These are phyloP conservation scores for Komagataella pseudopastoris DNA, from an alignment of 805 yeast genomes.

Conservation along the genomic window DNA sequence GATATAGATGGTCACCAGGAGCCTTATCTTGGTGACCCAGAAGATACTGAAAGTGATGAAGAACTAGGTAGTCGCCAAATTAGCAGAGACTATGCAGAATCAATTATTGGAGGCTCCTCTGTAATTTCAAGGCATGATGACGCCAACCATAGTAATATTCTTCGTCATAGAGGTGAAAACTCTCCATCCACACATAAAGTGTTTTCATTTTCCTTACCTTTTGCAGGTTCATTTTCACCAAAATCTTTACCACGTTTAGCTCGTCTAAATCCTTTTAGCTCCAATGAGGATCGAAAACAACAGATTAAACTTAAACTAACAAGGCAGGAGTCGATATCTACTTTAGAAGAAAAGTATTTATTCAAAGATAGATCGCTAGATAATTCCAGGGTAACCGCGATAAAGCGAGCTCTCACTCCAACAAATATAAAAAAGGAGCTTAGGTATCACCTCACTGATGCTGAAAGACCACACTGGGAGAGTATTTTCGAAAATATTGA, in stretches of 20 bases:
- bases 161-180: background rate
- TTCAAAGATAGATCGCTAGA: slow-evolving; percentile 41
- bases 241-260: slow-evolving; percentile 13
- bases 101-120: slow-evolving; percentile 38
- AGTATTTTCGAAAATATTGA: slow-evolving; percentile 44
- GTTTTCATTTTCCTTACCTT: slow-evolving; percentile 46
- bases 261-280: slow-evolving; percentile 4
- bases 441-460: slow-evolving; percentile 13
- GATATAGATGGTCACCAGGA: background rate
- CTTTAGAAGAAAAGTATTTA: slow-evolving; percentile 48
- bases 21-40: slow-evolving; percentile 1
- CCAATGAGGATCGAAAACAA: slow-evolving; percentile 13
- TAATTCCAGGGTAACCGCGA: slow-evolving; percentile 56
- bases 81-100: slow-evolving; percentile 19
- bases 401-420: slow-evolving; percentile 46
- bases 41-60: background rate
- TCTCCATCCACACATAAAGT: slow-evolving; percentile 20
- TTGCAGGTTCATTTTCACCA: slow-evolving; percentile 28
- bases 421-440: slow-evolving; percentile 11
- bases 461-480: slow-evolving; percentile 20
- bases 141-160: background rate
- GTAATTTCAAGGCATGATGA: slow-evolving; percentile 8
- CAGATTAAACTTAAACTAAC: slow-evolving; percentile 26
- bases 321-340: slow-evolving; percentile 43
- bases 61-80: background rate